Base-by-base conservation (phyloP, 768 basidiomycete species). In the Phanerochaete carnosa region DNA sequence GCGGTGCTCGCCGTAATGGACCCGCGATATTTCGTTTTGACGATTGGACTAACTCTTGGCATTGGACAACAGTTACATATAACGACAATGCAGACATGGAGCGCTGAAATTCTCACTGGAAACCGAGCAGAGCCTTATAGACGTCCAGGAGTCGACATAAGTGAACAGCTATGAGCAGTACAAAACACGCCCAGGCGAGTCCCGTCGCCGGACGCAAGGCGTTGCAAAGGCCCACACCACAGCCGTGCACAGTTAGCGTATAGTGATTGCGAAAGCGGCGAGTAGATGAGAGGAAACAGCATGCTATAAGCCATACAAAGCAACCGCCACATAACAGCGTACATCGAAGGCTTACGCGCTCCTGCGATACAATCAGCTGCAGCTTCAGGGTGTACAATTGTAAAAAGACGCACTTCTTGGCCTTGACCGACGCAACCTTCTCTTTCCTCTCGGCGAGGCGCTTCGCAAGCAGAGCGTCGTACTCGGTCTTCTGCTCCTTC, bases 401-500 rank as follows among this genome's bases (percentile, higher is more conserved):
- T 23, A n/a, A n/a, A 46, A 28, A 5, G 50, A 70, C 81, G 26
- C 66, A 83, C 83, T 86, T 84, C 75, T 85, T 82, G 83, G 91
- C 92, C 79, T 92, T 92, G 84, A 88, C 79, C 46, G 92, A 92
- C 37, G 93, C 91, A 69, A 82, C 84, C 81, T 94, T 92, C 73
- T 85, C 87, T 84, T 96, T 95, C 84, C 89, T 92, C 82, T 97
- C 95, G 62, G 92, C 86, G 62, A 94, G 77, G 70, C 93, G 94
- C 82, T 97, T 95, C 79, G 87, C 80, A 59, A 97, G 74, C 73
- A 95, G 80, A 62, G 81, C 79, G 35, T 96, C 92, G 85, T 89
- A 98, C 80, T 98, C 96, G 59, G 83, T 71, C 79, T 96, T 93
- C 79, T 95, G 92, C 78, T 94, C 95, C 81, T 94, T 94, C 83